These are phyloP conservation scores for Incumbomyces delicatus DNA, from an alignment of 2,329 filamentous ascomycete species.

Conservation along the genomic window DNA sequence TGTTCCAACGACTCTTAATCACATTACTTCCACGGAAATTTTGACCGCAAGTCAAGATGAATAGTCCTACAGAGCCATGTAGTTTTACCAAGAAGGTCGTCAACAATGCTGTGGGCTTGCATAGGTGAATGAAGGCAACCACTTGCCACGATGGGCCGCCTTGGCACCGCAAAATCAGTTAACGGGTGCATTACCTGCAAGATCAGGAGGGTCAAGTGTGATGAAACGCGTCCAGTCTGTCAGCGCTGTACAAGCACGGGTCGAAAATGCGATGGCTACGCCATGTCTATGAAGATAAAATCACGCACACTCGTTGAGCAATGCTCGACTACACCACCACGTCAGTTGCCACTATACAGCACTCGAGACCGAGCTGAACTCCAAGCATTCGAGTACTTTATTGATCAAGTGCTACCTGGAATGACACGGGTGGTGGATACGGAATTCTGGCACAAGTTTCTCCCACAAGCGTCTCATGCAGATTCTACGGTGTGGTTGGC, in stretches of 20 bases:
- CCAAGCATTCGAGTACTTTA: slow-evolving; percentile 12
- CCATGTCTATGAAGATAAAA: no score
- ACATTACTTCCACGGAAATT: no score
- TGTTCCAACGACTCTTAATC: no score
- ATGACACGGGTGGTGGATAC: slow-evolving; percentile 7
- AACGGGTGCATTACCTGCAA: slow-evolving; percentile 18
- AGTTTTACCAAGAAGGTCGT: no score
- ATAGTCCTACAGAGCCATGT: no score
- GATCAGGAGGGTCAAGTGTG: slow-evolving; percentile 15
- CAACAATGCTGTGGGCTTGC: no score
- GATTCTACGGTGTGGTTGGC: slow-evolving; percentile 10
- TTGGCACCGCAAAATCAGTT: background rate
- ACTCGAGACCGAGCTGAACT: slow-evolving; percentile 1
- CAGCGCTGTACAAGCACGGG: slow-evolving; percentile 28
- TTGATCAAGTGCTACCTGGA: slow-evolving; percentile 8
- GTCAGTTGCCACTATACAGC: background rate
- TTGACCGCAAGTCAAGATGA: no score
- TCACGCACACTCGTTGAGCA: no score
- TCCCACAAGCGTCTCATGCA: slow-evolving; percentile 8
- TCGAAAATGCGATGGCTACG: slow-evolving; percentile 31
- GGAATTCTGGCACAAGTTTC: slow-evolving; percentile 9
- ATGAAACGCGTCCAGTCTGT: slow-evolving; percentile 28
- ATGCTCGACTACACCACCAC: background rate
- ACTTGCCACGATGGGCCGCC: background rate
- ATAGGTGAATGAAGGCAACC: no score